Evolutionary conservation across 2,329 filamentous ascomycete species (phyloP).

Genomic region (Colletotrichum salicis): DNA sequence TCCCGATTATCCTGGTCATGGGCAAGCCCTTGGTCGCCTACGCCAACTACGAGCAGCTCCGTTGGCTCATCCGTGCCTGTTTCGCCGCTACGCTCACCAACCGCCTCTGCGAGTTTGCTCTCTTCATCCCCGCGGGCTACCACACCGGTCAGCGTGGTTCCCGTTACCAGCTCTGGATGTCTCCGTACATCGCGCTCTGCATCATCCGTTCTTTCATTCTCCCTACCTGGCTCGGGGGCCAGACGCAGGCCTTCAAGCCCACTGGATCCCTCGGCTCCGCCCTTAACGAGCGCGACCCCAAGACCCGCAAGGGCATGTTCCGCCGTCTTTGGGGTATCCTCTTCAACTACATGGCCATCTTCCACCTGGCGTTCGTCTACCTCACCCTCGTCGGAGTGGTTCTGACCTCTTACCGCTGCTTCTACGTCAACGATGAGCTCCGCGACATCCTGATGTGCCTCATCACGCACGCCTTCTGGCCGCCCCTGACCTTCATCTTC

Average conservation of each 20-base stretch:
- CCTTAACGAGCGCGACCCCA: conserved; percentile 67
- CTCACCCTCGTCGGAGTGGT: conserved; percentile 62
- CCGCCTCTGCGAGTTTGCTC: conserved; percentile 66
- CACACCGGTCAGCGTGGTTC: conserved; percentile 67
- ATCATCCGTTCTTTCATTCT: conserved; percentile 68
- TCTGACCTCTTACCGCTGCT: conserved; percentile 62
- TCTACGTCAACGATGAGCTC: conserved; percentile 50
- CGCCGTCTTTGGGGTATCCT: conserved; percentile 65
- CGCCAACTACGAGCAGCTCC: conserved; percentile 61
- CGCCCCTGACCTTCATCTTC: conserved; percentile 67
- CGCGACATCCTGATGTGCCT: conserved; percentile 60
- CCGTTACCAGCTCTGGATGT: conserved; percentile 70
- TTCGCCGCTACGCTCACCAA: conserved; percentile 62
- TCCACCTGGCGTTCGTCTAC: conserved; percentile 66
- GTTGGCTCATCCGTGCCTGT: conserved; percentile 67
- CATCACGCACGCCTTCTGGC: conserved; percentile 71
- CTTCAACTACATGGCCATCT: conserved; percentile 64
- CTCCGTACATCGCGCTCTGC: conserved; percentile 68
- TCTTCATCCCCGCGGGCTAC: conserved; percentile 69
- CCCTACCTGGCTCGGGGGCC: conserved; percentile 68
- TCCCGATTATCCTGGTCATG: conserved; percentile 68
- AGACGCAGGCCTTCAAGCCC: conserved; percentile 68
- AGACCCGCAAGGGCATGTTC: conserved; percentile 61
- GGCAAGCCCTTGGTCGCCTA: conserved; percentile 68
- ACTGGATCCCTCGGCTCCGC: conserved; percentile 67